Percentiles rank a stretch among this genome's conserved stretches.
These are phyloP conservation scores for Puya raimondii DNA, from an alignment of 176 grass and related monocot species.

Conservation along the genomic window DNA sequence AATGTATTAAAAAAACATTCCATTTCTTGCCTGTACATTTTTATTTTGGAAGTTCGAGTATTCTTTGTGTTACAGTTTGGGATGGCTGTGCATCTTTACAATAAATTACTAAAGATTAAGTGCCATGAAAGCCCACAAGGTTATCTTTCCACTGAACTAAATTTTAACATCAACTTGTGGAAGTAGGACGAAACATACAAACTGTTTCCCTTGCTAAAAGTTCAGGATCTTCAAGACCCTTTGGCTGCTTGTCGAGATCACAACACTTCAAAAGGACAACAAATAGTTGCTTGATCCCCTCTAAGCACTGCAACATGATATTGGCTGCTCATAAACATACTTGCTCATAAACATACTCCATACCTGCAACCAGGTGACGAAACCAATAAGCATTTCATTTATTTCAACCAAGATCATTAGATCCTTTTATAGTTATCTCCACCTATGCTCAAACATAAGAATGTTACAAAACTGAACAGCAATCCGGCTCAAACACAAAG, in stretches of 20 bases:
- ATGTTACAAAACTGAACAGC: background rate
- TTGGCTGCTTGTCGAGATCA: slow-evolving; percentile 62
- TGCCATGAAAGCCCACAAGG: background rate
- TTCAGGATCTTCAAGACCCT: slow-evolving; percentile 71
- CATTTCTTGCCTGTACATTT: no score
- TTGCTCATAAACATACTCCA: slow-evolving; percentile 8
- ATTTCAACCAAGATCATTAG: background rate
- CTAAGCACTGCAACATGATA: slow-evolving; percentile 95
- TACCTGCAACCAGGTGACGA: background rate
- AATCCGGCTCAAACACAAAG: background rate
- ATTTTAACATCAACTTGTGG: background rate
- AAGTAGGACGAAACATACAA: slow-evolving; percentile 41
- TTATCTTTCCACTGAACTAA: background rate
- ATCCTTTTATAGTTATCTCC: background rate
- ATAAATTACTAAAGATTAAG: no score
- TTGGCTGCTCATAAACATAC: slow-evolving; percentile 7
- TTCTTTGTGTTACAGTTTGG: no score
- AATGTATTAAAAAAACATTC: background rate
- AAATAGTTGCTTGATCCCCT: slow-evolving; percentile 60
- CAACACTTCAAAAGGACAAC: slow-evolving; percentile 62
- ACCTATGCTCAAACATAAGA: background rate
- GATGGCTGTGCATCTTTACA: no score
- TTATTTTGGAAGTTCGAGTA: no score
- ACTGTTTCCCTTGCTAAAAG: slow-evolving; percentile 82
- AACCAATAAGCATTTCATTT: background rate